A percentile compares a stretch with the other conserved stretches of the same genome.
Conservation (phyloP, 2,329 filamentous ascomycete species). For the Aspergillus ibericus region DNA sequence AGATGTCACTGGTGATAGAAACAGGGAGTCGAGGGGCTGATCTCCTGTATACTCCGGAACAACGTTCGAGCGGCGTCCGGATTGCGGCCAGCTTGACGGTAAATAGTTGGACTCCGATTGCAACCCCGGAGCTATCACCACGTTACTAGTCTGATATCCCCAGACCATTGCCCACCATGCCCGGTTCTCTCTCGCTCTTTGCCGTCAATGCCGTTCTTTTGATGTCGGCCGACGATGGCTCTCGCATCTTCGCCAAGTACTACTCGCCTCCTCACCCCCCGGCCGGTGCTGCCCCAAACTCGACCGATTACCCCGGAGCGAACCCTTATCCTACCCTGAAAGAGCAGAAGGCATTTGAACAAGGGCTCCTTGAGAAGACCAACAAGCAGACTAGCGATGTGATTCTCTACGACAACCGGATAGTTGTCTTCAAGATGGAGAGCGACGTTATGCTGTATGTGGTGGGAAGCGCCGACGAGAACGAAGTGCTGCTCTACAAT, state of each 20-base stretch:
- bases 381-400: conserved; percentile 94
- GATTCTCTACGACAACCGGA: conserved; percentile 93
- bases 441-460: conserved; percentile 96
- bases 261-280: conserved; percentile 71
- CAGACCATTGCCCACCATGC: conserved; percentile 54
- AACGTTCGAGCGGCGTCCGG: conserved; percentile 24
- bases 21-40: background rate
- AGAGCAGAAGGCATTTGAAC: conserved; percentile 95
- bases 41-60: conserved; percentile 22
- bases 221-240: conserved; percentile 81
- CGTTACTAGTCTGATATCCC: conserved; percentile 6
- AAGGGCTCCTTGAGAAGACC: conserved; percentile 92
- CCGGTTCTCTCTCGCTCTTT: conserved; percentile 73
- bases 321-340: conserved; percentile 87
- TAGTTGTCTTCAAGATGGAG: conserved; percentile 97
- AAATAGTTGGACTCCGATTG: conserved; percentile 14
- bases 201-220: conserved; percentile 76
- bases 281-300: conserved; percentile 57
- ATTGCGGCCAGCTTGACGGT: conserved; percentile 27
- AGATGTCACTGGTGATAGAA: no score
- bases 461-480: conserved; percentile 87
- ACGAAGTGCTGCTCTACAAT: conserved; percentile 95
- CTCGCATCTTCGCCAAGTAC: conserved; percentile 92
- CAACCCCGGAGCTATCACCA: background rate
- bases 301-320: conserved; percentile 60